phyloP scores from a whole-genome alignment of 2,329 filamentous ascomycete species.

The Ceratocystiopsis sp. region DNA sequence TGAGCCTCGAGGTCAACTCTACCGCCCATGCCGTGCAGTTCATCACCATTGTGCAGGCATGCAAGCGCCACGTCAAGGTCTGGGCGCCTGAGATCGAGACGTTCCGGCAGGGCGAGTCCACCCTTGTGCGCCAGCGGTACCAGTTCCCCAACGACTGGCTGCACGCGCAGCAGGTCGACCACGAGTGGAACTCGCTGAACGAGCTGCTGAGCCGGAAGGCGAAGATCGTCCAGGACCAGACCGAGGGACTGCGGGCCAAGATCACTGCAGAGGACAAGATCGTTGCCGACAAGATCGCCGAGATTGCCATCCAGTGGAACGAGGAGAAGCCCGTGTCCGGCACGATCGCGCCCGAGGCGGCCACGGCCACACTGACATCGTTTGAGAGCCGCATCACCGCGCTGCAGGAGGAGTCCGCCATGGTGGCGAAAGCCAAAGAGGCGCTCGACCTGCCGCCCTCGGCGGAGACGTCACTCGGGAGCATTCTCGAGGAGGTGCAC shows the following conservation, averaged over 20 bases:
- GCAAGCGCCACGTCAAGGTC: conserved; percentile 78
- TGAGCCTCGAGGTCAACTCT: conserved; percentile 83
- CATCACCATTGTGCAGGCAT: conserved; percentile 94
- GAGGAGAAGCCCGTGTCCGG: conserved; percentile 95
- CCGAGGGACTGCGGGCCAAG: conserved; percentile 85
- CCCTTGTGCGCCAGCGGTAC: conserved; percentile 77
- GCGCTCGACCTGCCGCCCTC: conserved; percentile 76
- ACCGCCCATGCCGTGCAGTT: conserved; percentile 96
- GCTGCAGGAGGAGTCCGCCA: conserved; percentile 74
- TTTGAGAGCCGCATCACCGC: conserved; percentile 78
- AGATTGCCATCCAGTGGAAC: conserved; percentile 78
- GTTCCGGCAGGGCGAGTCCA: conserved; percentile 90
- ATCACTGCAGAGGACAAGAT: conserved; percentile 88
- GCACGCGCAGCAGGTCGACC: conserved; percentile 87
- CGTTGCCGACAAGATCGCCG: conserved; percentile 71
- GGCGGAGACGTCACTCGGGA: conserved; percentile 63
- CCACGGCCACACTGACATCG: conserved; percentile 60
- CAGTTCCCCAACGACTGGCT: conserved; percentile 91
- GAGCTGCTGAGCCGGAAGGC: conserved; percentile 84
- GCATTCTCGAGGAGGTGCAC: conserved; percentile 85
- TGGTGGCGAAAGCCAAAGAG: conserved; percentile 93
- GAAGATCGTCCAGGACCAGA: conserved; percentile 92
- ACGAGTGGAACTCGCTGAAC: conserved; percentile 85
- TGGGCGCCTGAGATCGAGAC: conserved; percentile 95
- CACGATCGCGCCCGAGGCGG: conserved; percentile 76